Evolutionary conservation across 345 rosid species (phyloP).

Genomic region (Syzygium jambos): DNA sequence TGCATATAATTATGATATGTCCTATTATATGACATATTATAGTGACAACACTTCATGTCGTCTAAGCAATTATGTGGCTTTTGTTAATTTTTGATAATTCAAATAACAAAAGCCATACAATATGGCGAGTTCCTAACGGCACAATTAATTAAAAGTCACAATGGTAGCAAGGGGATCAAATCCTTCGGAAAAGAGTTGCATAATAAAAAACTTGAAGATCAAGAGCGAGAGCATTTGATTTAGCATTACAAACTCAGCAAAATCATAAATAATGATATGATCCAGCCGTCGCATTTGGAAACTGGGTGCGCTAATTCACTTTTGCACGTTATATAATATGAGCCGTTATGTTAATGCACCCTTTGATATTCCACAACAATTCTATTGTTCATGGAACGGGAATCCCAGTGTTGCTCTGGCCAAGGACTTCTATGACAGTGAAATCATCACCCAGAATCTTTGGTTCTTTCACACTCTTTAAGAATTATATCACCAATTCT

Average conservation of each 20-base stretch:
- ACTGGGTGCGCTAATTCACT: neutral
- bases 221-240: neutral
- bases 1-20: neutral
- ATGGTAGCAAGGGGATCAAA: neutral
- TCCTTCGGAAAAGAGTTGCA: neutral
- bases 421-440: too few species aligned
- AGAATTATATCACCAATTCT: too few species aligned
- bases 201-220: neutral
- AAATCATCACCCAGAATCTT: too few species aligned
- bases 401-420: too few species aligned
- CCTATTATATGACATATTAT: neutral
- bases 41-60: neutral
- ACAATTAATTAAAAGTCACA: neutral
- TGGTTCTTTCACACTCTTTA: too few species aligned
- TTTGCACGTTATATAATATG: neutral
- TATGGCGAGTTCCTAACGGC: neutral
- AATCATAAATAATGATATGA: neutral
- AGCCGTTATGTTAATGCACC: neutral
- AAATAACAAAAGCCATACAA: neutral
- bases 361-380: too few species aligned
- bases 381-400: too few species aligned
- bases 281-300: neutral
- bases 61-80: neutral
- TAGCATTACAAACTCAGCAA: neutral
- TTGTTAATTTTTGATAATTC: neutral